phyloP scores from a whole-genome alignment of 352 stramenopile genomes.

The Plasmopara muralis region DNA sequence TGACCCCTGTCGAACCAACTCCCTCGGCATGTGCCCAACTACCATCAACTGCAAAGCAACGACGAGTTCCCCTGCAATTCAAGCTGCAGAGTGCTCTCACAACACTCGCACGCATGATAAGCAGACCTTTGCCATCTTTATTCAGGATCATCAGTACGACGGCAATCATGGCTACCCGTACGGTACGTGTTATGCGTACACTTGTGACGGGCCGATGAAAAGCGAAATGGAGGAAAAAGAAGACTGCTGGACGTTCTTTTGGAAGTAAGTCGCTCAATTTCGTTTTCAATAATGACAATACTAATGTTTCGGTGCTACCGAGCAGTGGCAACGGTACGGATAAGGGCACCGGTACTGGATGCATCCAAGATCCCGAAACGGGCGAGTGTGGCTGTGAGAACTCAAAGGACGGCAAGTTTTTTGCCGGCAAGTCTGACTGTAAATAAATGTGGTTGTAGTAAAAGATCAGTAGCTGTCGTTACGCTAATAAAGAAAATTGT shows the following conservation, averaged over 20 bases:
- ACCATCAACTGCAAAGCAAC: conserved; percentile 17
- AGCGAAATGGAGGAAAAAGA: conserved; percentile 14
- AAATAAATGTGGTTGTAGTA: conserved; percentile 7
- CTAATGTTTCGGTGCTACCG: conserved; percentile 8
- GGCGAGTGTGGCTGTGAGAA: conserved; percentile 28
- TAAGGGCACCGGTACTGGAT: conserved; percentile 17
- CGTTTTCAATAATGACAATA: not conserved
- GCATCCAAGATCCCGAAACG: conserved; percentile 21
- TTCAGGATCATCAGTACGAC: conserved; percentile 27
- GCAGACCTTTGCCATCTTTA: conserved; percentile 32
- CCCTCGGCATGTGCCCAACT: conserved; percentile 18
- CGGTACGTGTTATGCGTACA: conserved; percentile 25
- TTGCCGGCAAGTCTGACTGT: conserved; percentile 19
- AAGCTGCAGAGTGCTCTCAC: conserved; percentile 33
- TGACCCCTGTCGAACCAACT: conserved; percentile 18
- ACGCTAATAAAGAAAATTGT: no score
- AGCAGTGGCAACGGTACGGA: conserved; percentile 18
- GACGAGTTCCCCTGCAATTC: conserved; percentile 20
- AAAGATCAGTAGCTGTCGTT: no score
- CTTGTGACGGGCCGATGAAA: conserved; percentile 9
- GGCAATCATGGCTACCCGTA: conserved; percentile 28
- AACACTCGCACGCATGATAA: conserved; percentile 28
- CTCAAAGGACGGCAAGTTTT: conserved; percentile 25
- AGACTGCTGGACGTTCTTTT: conserved; percentile 36
- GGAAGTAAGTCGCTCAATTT: conserved; percentile 16